Evolutionary conservation across 2,329 filamentous ascomycete genomes (phyloP).

Genomic region (Alternaria alternata): DNA sequence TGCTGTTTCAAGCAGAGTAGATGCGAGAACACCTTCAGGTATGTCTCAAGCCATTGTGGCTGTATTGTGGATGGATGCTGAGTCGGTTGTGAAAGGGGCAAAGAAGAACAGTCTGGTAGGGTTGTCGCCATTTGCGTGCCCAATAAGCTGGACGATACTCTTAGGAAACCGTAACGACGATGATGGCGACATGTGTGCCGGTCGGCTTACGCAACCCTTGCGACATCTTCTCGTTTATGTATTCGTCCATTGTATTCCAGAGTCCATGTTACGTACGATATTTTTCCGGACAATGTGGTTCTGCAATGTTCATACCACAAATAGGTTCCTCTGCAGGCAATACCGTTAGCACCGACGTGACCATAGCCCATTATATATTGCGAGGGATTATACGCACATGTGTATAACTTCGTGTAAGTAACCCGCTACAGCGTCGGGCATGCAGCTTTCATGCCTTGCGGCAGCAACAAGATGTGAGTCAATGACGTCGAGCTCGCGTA

Average conservation of each 20-base stretch:
- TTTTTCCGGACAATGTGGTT: too few species aligned
- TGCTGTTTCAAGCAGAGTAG: neutral
- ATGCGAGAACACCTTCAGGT: neutral
- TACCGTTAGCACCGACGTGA: too few species aligned
- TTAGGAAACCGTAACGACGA: neutral
- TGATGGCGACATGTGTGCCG: neutral
- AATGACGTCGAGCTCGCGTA: constrained; percentile 39
- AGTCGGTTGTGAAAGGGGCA: neutral
- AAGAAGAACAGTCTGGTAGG: neutral
- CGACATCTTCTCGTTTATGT: neutral
- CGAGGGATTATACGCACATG: neutral
- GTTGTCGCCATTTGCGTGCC: neutral
- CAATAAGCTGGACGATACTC: neutral
- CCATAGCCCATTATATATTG: neutral
- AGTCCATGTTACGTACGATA: neutral
- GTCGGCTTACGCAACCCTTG: neutral
- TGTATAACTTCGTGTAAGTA: neutral
- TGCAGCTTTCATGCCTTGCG: constrained; percentile 1
- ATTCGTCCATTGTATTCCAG: neutral
- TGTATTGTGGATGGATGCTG: neutral
- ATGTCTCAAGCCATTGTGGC: neutral
- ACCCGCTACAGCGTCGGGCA: neutral
- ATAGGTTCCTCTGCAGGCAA: too few species aligned
- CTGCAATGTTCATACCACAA: neutral
- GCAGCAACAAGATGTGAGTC: constrained; percentile 7